A percentile compares a stretch with the other conserved stretches of the same genome.
Conservation (phyloP, 2,329 filamentous ascomycete species). For the Orbilia javanica region DNA sequence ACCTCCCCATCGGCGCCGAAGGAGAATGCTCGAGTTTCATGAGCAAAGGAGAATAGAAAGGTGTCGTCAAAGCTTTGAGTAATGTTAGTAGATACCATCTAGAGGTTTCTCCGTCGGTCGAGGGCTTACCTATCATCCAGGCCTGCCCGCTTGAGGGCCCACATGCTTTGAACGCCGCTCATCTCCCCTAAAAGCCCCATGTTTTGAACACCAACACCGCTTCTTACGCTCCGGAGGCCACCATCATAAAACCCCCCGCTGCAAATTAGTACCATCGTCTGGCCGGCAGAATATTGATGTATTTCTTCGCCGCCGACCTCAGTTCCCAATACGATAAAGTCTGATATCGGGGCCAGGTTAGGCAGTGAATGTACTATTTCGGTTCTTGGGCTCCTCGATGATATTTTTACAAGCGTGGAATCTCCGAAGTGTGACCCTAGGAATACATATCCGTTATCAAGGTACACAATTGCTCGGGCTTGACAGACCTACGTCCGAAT, state of each 20-base stretch:
- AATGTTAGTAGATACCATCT: not conserved
- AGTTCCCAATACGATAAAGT: slow-evolving; percentile 97
- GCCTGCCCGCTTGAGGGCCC: slow-evolving; percentile 73
- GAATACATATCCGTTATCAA: slow-evolving; percentile 80
- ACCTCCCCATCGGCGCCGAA: slow-evolving; percentile 82
- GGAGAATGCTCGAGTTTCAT: slow-evolving; percentile 83
- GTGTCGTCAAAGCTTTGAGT: slow-evolving; percentile 72
- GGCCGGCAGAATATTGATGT: slow-evolving; percentile 87
- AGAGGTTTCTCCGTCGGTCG: slow-evolving; percentile 58
- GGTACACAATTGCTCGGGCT: slow-evolving; percentile 73
- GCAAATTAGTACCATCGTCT: slow-evolving; percentile 91
- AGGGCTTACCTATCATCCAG: slow-evolving; percentile 60
- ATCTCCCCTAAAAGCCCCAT: slow-evolving; percentile 85
- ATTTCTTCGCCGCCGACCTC: slow-evolving; percentile 84
- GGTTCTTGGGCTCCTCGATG: slow-evolving; percentile 69
- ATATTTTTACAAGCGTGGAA: slow-evolving; percentile 81
- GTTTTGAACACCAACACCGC: slow-evolving; percentile 92
- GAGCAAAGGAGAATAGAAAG: slow-evolving; percentile 82
- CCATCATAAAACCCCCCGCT: slow-evolving; percentile 92
- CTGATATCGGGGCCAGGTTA: slow-evolving; percentile 91
- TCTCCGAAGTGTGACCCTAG: slow-evolving; percentile 93
- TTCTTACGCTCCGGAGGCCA: slow-evolving; percentile 87
- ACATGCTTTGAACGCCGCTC: slow-evolving; percentile 78
- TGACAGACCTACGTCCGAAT: slow-evolving; percentile 26
- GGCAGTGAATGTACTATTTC: slow-evolving; percentile 79